Evolutionary conservation across 805 yeast species (phyloP).

Genomic region (Metschnikowia vanudenii): DNA sequence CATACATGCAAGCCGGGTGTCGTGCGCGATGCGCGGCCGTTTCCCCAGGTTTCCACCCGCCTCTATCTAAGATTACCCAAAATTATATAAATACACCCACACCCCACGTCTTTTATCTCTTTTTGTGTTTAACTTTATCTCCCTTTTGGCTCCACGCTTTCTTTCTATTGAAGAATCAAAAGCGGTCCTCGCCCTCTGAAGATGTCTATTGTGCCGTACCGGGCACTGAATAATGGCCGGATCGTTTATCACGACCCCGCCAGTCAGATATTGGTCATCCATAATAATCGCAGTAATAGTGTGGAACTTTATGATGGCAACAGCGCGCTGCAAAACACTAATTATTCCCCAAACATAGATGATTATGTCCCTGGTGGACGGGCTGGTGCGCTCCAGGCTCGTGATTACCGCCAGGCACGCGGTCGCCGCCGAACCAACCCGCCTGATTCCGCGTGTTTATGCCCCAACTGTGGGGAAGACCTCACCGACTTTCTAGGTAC

Average conservation of each 20-base stretch:
- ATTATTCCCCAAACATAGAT: too few species aligned
- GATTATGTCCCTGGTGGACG: too few species aligned
- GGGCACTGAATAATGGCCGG: constrained; percentile 23
- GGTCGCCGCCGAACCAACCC: too few species aligned
- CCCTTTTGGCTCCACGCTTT: not conserved
- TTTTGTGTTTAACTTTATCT: too few species aligned
- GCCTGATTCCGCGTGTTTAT: constrained; percentile 1
- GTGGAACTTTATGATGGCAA: constrained; percentile 22
- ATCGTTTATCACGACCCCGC: constrained; percentile 37
- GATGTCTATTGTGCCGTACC: constrained; percentile 42
- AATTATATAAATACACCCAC: too few species aligned
- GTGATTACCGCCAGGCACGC: too few species aligned
- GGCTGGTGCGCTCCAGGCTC: too few species aligned
- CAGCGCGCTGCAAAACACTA: not conserved
- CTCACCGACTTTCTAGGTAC: constrained; percentile 8
- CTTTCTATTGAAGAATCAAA: not conserved
- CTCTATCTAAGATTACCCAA: too few species aligned
- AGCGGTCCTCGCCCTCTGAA: not conserved
- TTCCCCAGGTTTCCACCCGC: too few species aligned
- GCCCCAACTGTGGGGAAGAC: constrained; percentile 17
- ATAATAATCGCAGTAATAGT: constrained; percentile 32
- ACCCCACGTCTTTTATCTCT: too few species aligned
- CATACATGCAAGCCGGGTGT: too few species aligned
- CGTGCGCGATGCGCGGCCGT: too few species aligned
- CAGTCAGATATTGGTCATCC: constrained; percentile 35